Evolutionary conservation across 148 eudicot genomes (phyloP), one percentile per base, ranked within the genome.

Genomic region (Simmondsia chinensis): DNA sequence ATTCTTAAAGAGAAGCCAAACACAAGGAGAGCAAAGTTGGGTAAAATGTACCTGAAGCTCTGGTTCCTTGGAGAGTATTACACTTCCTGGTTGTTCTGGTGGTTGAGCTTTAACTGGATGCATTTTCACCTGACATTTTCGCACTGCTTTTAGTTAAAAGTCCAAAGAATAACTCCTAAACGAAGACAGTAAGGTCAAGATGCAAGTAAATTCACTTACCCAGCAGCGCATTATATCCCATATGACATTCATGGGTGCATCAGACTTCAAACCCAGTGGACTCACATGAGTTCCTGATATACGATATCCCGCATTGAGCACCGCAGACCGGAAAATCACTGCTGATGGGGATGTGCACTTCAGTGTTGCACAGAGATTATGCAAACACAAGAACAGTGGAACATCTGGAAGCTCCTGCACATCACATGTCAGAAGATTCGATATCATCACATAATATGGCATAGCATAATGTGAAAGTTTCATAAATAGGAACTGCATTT

Each of bases 141-240:
- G 34, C 13, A 11, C 8, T 4, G 26, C 26, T 28, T 19, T 9
- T n/a, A 44, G 7, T 22, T 26, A 4, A 1, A 1, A 32, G 12
- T 38, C 7, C 6, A 25, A n/a, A n/a, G n/a, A n/a, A n/a, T n/a
- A n/a, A n/a, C n/a, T n/a, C n/a, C n/a, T n/a, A n/a, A n/a, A n/a
- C n/a, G n/a, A n/a, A n/a, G n/a, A n/a, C n/a, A n/a, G n/a, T n/a
- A n/a, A n/a, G n/a, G n/a, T n/a, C n/a, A n/a, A n/a, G n/a, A 37
- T n/a, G 5, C 16, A 42, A 41, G 16, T 4, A 21, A 19, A 2
- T 13, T 34, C 17, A 22, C 70, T 63, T 70, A 91, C 96, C 96
- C 99, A 93, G 59, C 94, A 86, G 29, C 96, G 95, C 99, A 86
- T 86, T 38, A 86, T 86, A 61, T 93, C 99, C 99, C 96, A 86